A percentile compares a stretch with the other conserved stretches of the same genome.
phyloP scores from a whole-genome alignment of 805 yeast genomes.

The Ogataea pignaliae region DNA sequence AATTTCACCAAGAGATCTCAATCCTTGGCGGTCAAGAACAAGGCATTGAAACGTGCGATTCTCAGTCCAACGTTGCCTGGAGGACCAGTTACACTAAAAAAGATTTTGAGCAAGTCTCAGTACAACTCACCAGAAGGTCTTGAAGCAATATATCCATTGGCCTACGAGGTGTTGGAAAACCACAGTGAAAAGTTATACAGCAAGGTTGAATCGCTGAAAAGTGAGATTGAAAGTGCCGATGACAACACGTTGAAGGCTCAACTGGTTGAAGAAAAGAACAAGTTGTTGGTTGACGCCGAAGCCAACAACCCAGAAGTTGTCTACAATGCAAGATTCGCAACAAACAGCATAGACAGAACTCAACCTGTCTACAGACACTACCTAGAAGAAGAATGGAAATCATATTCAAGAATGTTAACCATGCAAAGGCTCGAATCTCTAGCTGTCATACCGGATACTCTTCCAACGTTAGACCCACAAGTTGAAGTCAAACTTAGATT shows the following conservation, averaged over 20 bases:
- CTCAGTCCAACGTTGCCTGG: slow-evolving; percentile 30
- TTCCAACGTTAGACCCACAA: slow-evolving; percentile 81
- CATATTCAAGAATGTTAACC: slow-evolving; percentile 62
- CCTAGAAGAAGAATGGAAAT: slow-evolving; percentile 69
- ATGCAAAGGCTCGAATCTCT: slow-evolving; percentile 92
- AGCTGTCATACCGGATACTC: slow-evolving; percentile 85
- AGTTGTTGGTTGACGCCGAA: slow-evolving; percentile 58
- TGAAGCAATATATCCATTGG: slow-evolving; percentile 66
- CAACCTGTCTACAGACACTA: slow-evolving; percentile 78
- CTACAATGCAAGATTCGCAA: slow-evolving; percentile 51
- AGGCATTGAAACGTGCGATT: slow-evolving; percentile 24
- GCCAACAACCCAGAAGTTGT: slow-evolving; percentile 78
- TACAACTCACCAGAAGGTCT: slow-evolving; percentile 69
- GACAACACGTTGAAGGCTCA: slow-evolving; percentile 17
- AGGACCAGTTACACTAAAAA: slow-evolving; percentile 53
- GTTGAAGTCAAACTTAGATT: slow-evolving; percentile 74
- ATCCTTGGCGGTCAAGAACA: slow-evolving; percentile 26
- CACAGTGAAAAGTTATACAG: slow-evolving; percentile 40
- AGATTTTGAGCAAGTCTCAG: slow-evolving; percentile 38
- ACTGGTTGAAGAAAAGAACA: slow-evolving; percentile 19
- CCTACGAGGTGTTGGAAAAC: slow-evolving; percentile 52
- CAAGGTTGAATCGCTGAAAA: slow-evolving; percentile 33
- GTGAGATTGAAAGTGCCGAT: slow-evolving; percentile 20
- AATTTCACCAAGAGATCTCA: slow-evolving; percentile 31
- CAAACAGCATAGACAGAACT: slow-evolving; percentile 53